These are phyloP conservation scores for Berberis vulgaris DNA, from an alignment of 164 flowering plant species.

Conservation along the genomic window DNA sequence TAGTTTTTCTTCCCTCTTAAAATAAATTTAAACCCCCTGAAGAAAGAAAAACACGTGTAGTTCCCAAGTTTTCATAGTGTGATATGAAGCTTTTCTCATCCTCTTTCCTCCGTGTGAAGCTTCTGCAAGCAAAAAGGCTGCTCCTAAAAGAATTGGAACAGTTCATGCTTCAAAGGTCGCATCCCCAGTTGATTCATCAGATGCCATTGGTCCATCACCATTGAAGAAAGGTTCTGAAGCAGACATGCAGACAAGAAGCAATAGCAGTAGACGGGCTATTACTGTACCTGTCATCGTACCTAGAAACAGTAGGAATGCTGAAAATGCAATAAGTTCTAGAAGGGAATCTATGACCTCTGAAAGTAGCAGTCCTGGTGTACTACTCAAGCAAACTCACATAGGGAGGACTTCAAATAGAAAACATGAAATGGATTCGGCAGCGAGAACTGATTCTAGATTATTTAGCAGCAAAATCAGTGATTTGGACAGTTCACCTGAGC, in stretches of 20 bases:
- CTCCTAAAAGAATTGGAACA: slow-evolving; percentile 29
- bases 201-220: slow-evolving; percentile 18
- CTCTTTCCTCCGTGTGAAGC: slow-evolving; percentile 25
- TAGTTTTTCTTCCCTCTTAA: too few relatives aligned
- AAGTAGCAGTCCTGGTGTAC: slow-evolving; percentile 30
- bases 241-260: slow-evolving; percentile 21
- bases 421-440: slow-evolving; percentile 23
- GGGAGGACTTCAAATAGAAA: slow-evolving; percentile 32
- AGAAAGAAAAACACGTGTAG: too few relatives aligned
- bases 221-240: slow-evolving; percentile 27
- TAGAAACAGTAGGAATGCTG: slow-evolving; percentile 37
- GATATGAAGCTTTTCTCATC: too few relatives aligned
- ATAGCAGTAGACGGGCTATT: slow-evolving; percentile 27
- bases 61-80: too few relatives aligned
- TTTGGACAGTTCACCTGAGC: slow-evolving; percentile 17
- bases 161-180: slow-evolving; percentile 23
- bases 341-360: slow-evolving; percentile 38
- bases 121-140: slow-evolving; percentile 35
- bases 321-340: slow-evolving; percentile 24
- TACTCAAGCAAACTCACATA: slow-evolving; percentile 41
- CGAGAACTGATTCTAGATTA: slow-evolving; percentile 27
- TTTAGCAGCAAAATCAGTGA: slow-evolving; percentile 14
- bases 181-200: slow-evolving; percentile 25
- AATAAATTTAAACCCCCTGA: too few relatives aligned
- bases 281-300: slow-evolving; percentile 46